Percentiles rank a stretch among this genome's conserved stretches.
Conservation (phyloP, 2,329 filamentous ascomycete genomes). For the Fusarium duplospermum region DNA sequence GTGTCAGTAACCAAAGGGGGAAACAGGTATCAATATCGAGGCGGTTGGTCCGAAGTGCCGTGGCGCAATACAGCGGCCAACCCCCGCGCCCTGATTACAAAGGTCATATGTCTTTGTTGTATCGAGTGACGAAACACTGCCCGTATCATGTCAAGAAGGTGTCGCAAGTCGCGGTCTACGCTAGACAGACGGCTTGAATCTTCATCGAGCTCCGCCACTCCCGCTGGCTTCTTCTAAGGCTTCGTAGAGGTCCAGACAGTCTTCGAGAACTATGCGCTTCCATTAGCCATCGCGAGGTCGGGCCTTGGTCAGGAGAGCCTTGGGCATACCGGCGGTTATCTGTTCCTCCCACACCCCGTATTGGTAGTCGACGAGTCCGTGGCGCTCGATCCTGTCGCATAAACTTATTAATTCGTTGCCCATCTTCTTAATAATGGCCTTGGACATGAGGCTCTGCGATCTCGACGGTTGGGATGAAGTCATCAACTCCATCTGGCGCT, state of each 20-base stretch:
- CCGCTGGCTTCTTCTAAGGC: slow-evolving; percentile 50
- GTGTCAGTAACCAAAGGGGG: slow-evolving; percentile 11
- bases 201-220: slow-evolving; percentile 41
- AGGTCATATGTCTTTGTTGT: slow-evolving; percentile 1
- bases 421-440: slow-evolving; percentile 79
- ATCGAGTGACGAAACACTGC: not conserved
- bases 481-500: slow-evolving; percentile 84
- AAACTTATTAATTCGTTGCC: slow-evolving; percentile 84
- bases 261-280: slow-evolving; percentile 49
- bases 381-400: slow-evolving; percentile 87
- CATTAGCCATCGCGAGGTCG: slow-evolving; percentile 20
- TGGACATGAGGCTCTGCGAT: slow-evolving; percentile 72
- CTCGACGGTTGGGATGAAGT: slow-evolving; percentile 69
- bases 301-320: not conserved
- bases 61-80: slow-evolving; percentile 17
- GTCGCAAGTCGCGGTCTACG: not conserved
- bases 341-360: slow-evolving; percentile 97
- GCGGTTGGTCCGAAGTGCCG: slow-evolving; percentile 7
- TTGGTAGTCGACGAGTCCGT: slow-evolving; percentile 95
- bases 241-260: slow-evolving; percentile 60
- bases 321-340: slow-evolving; percentile 82
- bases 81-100: slow-evolving; percentile 23
- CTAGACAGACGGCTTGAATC: not conserved
- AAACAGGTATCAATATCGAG: slow-evolving; percentile 1
- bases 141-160: not conserved